Evolutionary conservation across 352 stramenopile species (phyloP), one percentile per base, ranked within the genome.

Genomic region (Globisporangium abappressorium): DNA sequence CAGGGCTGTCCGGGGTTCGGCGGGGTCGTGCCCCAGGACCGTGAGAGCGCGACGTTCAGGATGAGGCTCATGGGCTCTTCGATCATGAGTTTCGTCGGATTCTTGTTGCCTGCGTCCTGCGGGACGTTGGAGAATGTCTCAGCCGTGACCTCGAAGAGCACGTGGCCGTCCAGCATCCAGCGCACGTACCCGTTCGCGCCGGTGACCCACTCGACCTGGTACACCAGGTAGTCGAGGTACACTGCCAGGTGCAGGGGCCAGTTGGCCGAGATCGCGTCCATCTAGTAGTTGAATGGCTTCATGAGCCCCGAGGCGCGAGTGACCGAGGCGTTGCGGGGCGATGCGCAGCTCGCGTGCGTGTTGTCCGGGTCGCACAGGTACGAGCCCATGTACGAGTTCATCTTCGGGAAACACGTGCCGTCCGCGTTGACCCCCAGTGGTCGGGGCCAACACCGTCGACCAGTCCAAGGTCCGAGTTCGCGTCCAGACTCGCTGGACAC

Each of bases 41-140:
- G 84, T 7, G 90, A 97, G 20, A 98, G 75, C 4, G 94, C 94
- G 9, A 97, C 96, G 79, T 98, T 98, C 56, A 98, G 79, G 49
- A 98, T 87, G 26, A 98, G 60, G 69, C 97, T 98, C 81, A 96
- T 97, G 6, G 95, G 95, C 72, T 98, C 95, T 57, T 93, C 82
- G 12, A 92, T 59, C 82, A 89, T 88, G 24, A 90, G 65, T 58
- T 90, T 92, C 22, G 77, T 68, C 2, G 82, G 81, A 34, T 92
- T 92, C 7, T 55, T 65, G 18, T 73, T 84, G 30, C 66, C 69
- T 0, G 36, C 46, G 62, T 85, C 78, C 61, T 91, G 84, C 18
- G 82, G 79, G 0, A 86, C 73, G 6, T 88, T 81, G 3, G 74
- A 74, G 61, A 91, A 79, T 7, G 84, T 66, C 0, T 86, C 73